Conservation (phyloP, 345 rosid species). For the Hevea brasiliensis region DNA sequence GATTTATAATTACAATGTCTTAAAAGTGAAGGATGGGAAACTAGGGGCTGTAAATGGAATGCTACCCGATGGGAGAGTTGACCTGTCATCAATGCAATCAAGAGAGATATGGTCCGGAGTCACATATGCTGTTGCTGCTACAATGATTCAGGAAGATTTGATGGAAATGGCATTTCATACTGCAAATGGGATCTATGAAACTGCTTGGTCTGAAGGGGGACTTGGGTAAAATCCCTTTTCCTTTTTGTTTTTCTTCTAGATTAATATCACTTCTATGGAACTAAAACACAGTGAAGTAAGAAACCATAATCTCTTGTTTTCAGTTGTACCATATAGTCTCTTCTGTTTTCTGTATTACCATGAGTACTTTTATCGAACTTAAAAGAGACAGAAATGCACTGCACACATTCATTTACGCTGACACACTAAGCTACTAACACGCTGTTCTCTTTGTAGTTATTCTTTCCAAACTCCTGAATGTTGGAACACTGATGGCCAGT, state of each 20-base stretch:
- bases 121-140: constrained; percentile 85
- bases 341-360: background rate
- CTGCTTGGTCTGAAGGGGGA: constrained; percentile 83
- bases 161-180: constrained; percentile 70
- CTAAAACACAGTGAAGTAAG: no score
- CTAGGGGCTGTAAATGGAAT: constrained; percentile 94
- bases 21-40: constrained; percentile 77
- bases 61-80: constrained; percentile 83
- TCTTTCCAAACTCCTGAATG: constrained; percentile 93
- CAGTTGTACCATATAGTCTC: no score
- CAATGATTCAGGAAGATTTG: constrained; percentile 85
- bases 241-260: background rate
- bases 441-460: constrained; percentile 44
- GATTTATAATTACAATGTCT: constrained; percentile 70
- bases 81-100: constrained; percentile 74
- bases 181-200: constrained; percentile 69
- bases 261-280: background rate
- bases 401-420: background rate
- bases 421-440: background rate
- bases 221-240: constrained; percentile 55
- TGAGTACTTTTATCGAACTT: no score
- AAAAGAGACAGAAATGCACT: no score
- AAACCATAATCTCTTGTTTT: no score
- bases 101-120: constrained; percentile 97
- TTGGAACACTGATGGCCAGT: constrained; percentile 65